Evolutionary conservation across 495 filamentous ascomycete genomes (phyloP), one percentile per base, ranked within the genome.

Genomic region (Penicillium longicatenatum): DNA sequence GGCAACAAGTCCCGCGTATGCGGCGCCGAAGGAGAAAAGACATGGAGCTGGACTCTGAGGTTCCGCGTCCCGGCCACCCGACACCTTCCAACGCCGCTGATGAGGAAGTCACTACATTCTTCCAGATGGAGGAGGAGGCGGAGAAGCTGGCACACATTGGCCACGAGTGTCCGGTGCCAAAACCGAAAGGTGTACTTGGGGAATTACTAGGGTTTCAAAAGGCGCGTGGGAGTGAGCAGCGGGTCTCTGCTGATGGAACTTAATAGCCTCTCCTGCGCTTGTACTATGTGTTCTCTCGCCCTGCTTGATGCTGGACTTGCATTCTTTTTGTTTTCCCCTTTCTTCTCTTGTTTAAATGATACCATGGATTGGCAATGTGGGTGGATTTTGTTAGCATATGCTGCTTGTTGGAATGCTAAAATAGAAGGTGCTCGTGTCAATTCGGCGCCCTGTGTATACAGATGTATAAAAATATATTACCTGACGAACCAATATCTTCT

Each of bases 81-180:
- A 43, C 62, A 21, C 60, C 59, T 49, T 46, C 54, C 29, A n/a
- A n/a, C n/a, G 58, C 56, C 19, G 62, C 61, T 42, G 75, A 81
- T 33, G 80, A 79, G 26, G 70, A 79, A 56, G 67, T 76, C 47
- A 63, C 79, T 10, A 72, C 74, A 2, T 80, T 80, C 62, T 65
- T 76, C 24, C 72, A 75, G 51, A 65, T 77, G 63, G 75, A 79
- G 68, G 73, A 73, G 60, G 77, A 79, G 64, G 70, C 74, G 49
- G 67, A 76, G 59, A 68, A 65, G 41, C 19, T 75, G 39, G 62
- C 67, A 14, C 66, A 73, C 10, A 48, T 68, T 14, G 60, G 67
- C 8, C 62, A 64, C 22, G 77, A 92, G 68, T 96, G 92, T 64
- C 92, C 91, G 0, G 87, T 96, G 2, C 92, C 92, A 4, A 96